Evolutionary conservation across 805 yeast genomes (phyloP).

Genomic region (Cyberlindnera mrakii): DNA sequence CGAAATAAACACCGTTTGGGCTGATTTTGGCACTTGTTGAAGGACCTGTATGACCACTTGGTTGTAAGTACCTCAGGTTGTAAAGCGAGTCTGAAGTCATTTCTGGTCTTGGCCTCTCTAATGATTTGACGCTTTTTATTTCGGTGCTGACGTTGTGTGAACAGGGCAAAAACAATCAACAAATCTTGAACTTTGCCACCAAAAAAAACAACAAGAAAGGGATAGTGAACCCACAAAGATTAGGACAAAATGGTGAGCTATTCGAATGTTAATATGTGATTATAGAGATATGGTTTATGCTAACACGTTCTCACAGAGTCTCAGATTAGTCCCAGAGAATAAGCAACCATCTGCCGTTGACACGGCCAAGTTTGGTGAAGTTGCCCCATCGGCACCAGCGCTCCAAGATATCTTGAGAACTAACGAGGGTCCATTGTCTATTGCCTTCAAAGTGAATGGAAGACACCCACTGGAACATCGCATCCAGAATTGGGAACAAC

Average conservation of each 20-base stretch:
- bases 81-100: slow-evolving; percentile 1
- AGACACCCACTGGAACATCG: slow-evolving; percentile 85
- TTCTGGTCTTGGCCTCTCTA: background rate
- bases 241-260: no score
- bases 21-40: slow-evolving; percentile 48
- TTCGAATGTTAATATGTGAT: no score
- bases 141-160: no score
- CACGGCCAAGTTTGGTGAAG: slow-evolving; percentile 43
- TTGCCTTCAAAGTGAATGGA: slow-evolving; percentile 56
- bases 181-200: no score
- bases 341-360: slow-evolving; percentile 41
- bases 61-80: slow-evolving; percentile 3
- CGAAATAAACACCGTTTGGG: slow-evolving; percentile 53
- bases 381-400: slow-evolving; percentile 60
- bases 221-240: no score
- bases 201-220: no score
- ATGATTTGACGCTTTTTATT: no score
- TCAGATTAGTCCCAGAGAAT: slow-evolving; percentile 51
- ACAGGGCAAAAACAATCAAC: no score
- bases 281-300: background rate
- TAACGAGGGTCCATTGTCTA: slow-evolving; percentile 51
- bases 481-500: slow-evolving; percentile 71
- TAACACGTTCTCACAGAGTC: slow-evolving; percentile 10
- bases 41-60: slow-evolving; percentile 1
- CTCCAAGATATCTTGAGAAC: slow-evolving; percentile 64